These are phyloP conservation scores for Discostella stelligeroides DNA, from an alignment of 108 stramenopile species.

Conservation along the genomic window DNA sequence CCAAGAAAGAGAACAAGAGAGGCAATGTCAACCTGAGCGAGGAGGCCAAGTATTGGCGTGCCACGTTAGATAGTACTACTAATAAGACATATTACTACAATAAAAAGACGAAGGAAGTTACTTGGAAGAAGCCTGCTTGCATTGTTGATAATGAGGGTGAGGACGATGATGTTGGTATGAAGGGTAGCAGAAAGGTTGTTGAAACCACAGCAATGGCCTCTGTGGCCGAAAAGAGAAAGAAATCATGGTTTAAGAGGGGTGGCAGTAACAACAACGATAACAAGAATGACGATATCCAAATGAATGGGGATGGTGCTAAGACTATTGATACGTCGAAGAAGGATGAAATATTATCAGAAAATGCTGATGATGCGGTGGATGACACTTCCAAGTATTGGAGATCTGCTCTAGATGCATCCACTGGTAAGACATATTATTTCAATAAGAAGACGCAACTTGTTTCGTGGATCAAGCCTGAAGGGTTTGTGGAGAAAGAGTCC, in stretches of 20 bases:
- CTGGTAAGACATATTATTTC: slow-evolving; percentile 74
- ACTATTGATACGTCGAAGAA: slow-evolving; percentile 21
- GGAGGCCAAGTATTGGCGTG: slow-evolving; percentile 43
- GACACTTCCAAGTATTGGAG: slow-evolving; percentile 50
- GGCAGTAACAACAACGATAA: slow-evolving; percentile 11
- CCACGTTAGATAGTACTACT: slow-evolving; percentile 38
- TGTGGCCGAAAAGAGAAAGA: slow-evolving; percentile 9
- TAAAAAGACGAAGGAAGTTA: slow-evolving; percentile 64
- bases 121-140: slow-evolving; percentile 73
- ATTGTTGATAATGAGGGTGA: slow-evolving; percentile 12
- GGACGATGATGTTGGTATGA: not conserved
- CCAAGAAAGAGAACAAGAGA: not conserved
- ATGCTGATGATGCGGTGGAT: not conserved
- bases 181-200: slow-evolving; percentile 14
- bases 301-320: slow-evolving; percentile 39
- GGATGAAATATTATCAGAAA: not conserved
- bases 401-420: slow-evolving; percentile 53
- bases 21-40: slow-evolving; percentile 10
- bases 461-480: slow-evolving; percentile 72
- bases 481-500: slow-evolving; percentile 37
- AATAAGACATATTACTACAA: slow-evolving; percentile 76
- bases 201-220: not conserved
- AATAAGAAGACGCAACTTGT: slow-evolving; percentile 68
- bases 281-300: slow-evolving; percentile 30
- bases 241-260: slow-evolving; percentile 19